Evolutionary conservation across 225 moss, liverwort and hornwort species (phyloP).

Genomic region (Bryoerythrophyllum caledonicum): DNA sequence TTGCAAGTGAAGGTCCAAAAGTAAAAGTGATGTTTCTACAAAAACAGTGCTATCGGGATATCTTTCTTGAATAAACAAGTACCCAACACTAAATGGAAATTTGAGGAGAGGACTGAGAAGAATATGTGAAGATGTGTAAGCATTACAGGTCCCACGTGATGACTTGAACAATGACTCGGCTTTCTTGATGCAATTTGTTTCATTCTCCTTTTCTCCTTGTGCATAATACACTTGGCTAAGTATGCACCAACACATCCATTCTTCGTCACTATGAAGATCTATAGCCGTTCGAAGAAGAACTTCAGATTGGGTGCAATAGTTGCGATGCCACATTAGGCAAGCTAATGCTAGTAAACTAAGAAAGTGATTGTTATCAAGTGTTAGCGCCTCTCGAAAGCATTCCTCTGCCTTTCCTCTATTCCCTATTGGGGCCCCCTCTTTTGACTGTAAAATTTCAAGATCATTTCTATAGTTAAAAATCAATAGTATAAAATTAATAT

Average conservation of each 20-base stretch:
- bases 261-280: slow-evolving; percentile 60
- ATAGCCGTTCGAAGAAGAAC: slow-evolving; percentile 65
- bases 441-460: background rate
- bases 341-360: slow-evolving; percentile 69
- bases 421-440: slow-evolving; percentile 32
- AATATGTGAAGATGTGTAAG: slow-evolving; percentile 59
- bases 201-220: slow-evolving; percentile 56
- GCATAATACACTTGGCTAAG: slow-evolving; percentile 64
- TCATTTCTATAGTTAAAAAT: background rate
- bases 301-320: slow-evolving; percentile 64
- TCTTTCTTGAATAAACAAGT: slow-evolving; percentile 34
- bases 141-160: slow-evolving; percentile 22
- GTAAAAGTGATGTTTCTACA: slow-evolving; percentile 54
- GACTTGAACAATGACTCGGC: slow-evolving; percentile 51
- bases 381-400: slow-evolving; percentile 80
- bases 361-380: slow-evolving; percentile 66
- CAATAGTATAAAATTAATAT: too few species aligned
- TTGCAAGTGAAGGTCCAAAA: slow-evolving; percentile 68
- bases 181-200: slow-evolving; percentile 63
- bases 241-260: slow-evolving; percentile 82
- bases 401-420: slow-evolving; percentile 92
- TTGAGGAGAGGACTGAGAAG: slow-evolving; percentile 59
- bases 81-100: slow-evolving; percentile 64
- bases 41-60: slow-evolving; percentile 35
- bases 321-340: slow-evolving; percentile 90